phyloP scores from a whole-genome alignment of 2,329 filamentous ascomycete genomes.

The Orbilia blumenaviensis region DNA sequence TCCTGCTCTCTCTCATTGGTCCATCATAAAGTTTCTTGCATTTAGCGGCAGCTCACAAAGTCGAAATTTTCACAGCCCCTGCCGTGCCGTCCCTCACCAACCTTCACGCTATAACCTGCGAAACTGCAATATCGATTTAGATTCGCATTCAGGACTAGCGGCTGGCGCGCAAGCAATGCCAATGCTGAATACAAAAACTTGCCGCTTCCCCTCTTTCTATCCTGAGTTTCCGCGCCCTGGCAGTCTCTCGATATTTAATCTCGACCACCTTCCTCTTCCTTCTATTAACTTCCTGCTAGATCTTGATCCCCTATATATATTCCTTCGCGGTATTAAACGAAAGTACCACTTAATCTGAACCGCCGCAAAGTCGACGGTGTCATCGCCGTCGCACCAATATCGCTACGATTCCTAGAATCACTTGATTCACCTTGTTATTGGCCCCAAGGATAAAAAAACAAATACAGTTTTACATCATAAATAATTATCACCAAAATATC shows the following conservation, averaged over 20 bases:
- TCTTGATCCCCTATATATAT: background rate
- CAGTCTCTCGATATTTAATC: background rate
- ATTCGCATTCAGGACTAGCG: constrained; percentile 18
- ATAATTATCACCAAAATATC: background rate
- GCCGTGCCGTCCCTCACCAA: background rate
- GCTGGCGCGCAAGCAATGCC: background rate
- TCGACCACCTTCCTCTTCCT: constrained; percentile 4
- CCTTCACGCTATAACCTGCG: background rate
- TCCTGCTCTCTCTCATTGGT: background rate
- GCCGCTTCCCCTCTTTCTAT: constrained; percentile 53
- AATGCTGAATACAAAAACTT: constrained; percentile 26
- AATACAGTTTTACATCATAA: constrained; percentile 25
- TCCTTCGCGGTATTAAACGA: background rate
- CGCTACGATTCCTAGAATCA: constrained; percentile 45
- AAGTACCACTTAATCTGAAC: background rate
- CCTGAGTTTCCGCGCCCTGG: constrained; percentile 1
- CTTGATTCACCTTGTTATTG: constrained; percentile 55
- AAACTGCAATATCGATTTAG: constrained; percentile 19
- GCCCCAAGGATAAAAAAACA: constrained; percentile 54
- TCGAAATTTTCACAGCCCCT: constrained; percentile 27
- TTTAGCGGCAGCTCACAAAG: constrained; percentile 20
- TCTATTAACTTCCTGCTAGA: background rate
- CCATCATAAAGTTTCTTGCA: background rate
- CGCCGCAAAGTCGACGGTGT: constrained; percentile 19
- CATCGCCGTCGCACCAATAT: background rate